Percentiles rank a stretch among this genome's conserved stretches.
Evolutionary conservation across 176 grass and related monocot species (phyloP).

Genomic region (Rhynchospora breviuscula): DNA sequence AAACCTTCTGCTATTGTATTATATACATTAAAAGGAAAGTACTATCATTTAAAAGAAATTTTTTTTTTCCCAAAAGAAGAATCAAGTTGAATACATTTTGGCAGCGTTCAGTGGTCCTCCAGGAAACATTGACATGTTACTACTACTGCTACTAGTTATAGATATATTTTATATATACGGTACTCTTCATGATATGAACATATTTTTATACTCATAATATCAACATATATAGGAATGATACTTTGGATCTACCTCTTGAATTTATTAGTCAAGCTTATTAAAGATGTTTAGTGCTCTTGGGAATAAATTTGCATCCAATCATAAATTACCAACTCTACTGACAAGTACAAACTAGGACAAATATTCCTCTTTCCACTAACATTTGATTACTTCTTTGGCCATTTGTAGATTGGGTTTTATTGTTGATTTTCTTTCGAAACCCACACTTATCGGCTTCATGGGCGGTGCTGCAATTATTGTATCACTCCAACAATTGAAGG

Average conservation of each 20-base stretch:
- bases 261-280: neutral
- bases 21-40: neutral
- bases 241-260: neutral
- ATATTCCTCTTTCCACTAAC: conserved; percentile 15
- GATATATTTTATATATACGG: neutral
- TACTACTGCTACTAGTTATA: neutral
- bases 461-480: conserved; percentile 91
- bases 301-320: conserved; percentile 19
- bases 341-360: neutral
- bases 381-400: neutral
- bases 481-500: conserved; percentile 95
- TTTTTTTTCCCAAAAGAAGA: neutral
- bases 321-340: neutral
- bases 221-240: neutral
- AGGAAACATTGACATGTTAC: neutral
- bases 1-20: neutral
- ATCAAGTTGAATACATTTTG: neutral
- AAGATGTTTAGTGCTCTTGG: neutral
- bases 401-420: conserved; percentile 60
- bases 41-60: neutral
- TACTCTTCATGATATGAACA: neutral
- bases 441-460: conserved; percentile 87
- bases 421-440: conserved; percentile 93
- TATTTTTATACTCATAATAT: neutral
- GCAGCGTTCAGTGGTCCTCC: neutral